These are phyloP conservation scores for Sporothrix brunneoviolacea DNA, from an alignment of 2,329 filamentous ascomycete species.

Conservation along the genomic window DNA sequence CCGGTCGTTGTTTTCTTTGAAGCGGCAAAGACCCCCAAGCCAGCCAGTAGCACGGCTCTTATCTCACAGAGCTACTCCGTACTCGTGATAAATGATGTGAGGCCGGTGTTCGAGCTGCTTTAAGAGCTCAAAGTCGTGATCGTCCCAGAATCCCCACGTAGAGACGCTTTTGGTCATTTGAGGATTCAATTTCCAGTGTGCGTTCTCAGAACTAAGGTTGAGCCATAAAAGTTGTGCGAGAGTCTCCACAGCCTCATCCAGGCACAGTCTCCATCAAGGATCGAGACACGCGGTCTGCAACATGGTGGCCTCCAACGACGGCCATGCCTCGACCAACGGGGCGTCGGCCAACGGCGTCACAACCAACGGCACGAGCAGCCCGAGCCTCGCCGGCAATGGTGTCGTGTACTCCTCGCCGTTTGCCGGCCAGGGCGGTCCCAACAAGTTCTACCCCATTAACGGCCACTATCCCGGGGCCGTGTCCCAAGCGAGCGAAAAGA, in stretches of 20 bases:
- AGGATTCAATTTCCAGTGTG: no score
- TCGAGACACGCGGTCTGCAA: no score
- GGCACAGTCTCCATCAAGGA: no score
- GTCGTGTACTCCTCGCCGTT: conserved; percentile 1
- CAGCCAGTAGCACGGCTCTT: neutral
- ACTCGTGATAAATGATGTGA: no score
- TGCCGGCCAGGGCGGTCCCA: conserved; percentile 1
- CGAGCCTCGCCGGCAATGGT: neutral
- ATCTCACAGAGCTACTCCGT: neutral
- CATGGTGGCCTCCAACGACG: neutral
- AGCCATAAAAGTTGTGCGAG: no score
- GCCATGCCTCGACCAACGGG: neutral
- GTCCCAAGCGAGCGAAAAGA: neutral
- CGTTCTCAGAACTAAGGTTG: no score
- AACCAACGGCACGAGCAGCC: neutral
- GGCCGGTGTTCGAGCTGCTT: neutral
- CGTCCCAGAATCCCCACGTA: neutral
- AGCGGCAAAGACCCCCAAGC: no score
- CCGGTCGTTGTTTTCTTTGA: no score
- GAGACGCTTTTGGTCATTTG: neutral
- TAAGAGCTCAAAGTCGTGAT: neutral
- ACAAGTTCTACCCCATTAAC: conserved; percentile 1
- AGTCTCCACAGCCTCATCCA: no score
- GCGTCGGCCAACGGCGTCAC: neutral
- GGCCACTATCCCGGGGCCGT: neutral